Evolutionary conservation across 116 monocot genomes (phyloP).

Genomic region (Cymodocea nodosa): DNA sequence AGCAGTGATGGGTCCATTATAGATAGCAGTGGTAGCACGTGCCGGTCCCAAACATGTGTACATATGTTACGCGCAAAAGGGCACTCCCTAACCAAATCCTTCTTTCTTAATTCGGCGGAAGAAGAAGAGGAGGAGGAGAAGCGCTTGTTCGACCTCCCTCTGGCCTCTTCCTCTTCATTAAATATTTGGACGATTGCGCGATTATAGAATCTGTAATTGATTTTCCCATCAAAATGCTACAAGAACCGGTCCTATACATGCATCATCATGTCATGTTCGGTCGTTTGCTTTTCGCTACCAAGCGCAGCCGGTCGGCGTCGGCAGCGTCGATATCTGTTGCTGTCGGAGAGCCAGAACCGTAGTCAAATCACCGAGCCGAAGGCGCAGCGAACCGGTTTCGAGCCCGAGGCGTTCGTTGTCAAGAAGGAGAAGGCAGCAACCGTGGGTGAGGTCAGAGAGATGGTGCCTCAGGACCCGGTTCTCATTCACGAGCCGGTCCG

Average conservation of each 20-base stretch:
- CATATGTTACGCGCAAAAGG: no score
- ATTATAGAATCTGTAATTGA: neutral
- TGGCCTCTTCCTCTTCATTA: neutral
- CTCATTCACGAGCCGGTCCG: conserved; percentile 9
- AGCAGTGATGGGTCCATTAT: no score
- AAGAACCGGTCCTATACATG: neutral
- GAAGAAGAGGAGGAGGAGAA: neutral
- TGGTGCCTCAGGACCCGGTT: conserved; percentile 22
- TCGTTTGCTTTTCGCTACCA: neutral
- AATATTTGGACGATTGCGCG: neutral
- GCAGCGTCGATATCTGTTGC: neutral
- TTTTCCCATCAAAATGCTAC: no score
- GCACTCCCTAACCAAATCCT: no score
- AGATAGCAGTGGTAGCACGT: no score
- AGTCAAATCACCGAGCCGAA: conserved; percentile 8
- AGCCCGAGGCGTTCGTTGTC: conserved; percentile 19
- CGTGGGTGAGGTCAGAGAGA: conserved; percentile 4
- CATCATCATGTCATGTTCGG: no score
- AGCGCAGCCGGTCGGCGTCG: neutral
- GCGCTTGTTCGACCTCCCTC: no score
- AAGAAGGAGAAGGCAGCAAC: conserved; percentile 7
- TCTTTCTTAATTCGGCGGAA: no score
- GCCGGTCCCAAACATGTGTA: no score
- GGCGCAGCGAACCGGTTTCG: conserved; percentile 18
- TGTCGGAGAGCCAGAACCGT: neutral